Base-by-base conservation (phyloP, 2,329 filamentous ascomycete species). In the Remersonia thermophila region DNA sequence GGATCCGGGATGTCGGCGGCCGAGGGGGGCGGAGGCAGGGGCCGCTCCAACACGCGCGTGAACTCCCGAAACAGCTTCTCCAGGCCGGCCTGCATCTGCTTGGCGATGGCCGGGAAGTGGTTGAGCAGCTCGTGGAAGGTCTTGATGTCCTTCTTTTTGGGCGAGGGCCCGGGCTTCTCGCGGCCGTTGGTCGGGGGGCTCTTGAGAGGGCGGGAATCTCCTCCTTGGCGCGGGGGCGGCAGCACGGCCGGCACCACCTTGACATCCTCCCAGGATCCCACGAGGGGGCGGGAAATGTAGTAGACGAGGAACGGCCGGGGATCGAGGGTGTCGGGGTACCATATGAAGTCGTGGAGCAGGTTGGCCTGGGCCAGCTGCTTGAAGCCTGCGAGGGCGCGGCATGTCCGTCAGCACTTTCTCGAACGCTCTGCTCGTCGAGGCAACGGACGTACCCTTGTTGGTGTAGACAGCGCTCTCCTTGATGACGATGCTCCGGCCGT, bases 241-340 rank as follows among this genome's bases (percentile, higher is more conserved):
- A 79, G 59, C 7, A 73, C 46, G 2, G 86, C 85, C 3, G 80
- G 77, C 4, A 71, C 59, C 33, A 89, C 78, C 45, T 76, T 79
- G 35, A 76, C 69, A 34, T 85, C 73, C 51, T 94, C 86, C 66
- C 80, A 87, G 1, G 73, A 71, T 16, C 91, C 91, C 14, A 95
- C 73, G 35, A 98, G 64, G 2, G 91, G 91, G 35, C 76, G 79
- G 17, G 89, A 91, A 44, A 98, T 93, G 59, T 87, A 95, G 69
- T 96, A 96, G 41, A 98, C 71, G 30, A 98, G 75, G 86, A 91
- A 98, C 69, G 87, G 84, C 49, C 86, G 80, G 11, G 84, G 80
- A 50, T 96, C 89, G 50, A 83, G 73, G n/a, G 75, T 77, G 51
- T 95, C 84, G 33, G 85, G 80, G 52, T 93, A 93, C 71, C 85